Evolutionary conservation across 345 rosid species (phyloP), one percentile per base, ranked within the genome.

Genomic region (Populus deltoides): DNA sequence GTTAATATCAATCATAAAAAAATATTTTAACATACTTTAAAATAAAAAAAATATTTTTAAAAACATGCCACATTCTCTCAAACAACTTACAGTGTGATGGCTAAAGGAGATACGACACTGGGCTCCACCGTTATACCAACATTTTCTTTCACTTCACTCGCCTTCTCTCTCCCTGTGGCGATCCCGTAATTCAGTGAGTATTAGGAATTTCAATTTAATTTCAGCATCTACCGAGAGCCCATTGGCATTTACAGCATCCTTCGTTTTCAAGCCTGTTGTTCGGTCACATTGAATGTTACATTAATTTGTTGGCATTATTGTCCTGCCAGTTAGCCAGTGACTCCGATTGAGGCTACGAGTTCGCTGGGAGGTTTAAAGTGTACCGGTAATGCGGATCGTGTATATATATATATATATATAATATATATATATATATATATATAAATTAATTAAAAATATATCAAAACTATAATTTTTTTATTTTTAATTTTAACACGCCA

Each of bases 101-200:
- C 18, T 10, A 73, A 75, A 68, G 51, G n/a, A 53, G 85, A 57
- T 74, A 43, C 51, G 41, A 67, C 74, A 72, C 4, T 16, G 72
- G 80, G 85, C 70, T 71, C 80, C 81, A 69, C 85, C 75, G 8
- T 1, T 12, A 6, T 1, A 53, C 59, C 2, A 53, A 0, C 24
- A 3, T 53, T 53, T 53, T 20, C 47, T 43, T 43, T 43, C 47
- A 11, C 47, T 20, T 20, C 11, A 12, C 29, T 1, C 29, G 59
- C n/a, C 59, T 7, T 24, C 65, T 24, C 63, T 57, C 65, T 9
- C 29, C 15, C 0, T 4, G 16, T 24, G 63, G 27, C 0, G 11
- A 9, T 59, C 3, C 65, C 65, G 29, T 59, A 59, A 59, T 59
- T 20, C 47, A 11, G 47, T 15, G 18, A 47, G 5, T 15, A 47